Evolutionary conservation across 2,329 filamentous ascomycete species (phyloP), one percentile per base, ranked within the genome.

Genomic region (Dendrostoma leiphaemia): DNA sequence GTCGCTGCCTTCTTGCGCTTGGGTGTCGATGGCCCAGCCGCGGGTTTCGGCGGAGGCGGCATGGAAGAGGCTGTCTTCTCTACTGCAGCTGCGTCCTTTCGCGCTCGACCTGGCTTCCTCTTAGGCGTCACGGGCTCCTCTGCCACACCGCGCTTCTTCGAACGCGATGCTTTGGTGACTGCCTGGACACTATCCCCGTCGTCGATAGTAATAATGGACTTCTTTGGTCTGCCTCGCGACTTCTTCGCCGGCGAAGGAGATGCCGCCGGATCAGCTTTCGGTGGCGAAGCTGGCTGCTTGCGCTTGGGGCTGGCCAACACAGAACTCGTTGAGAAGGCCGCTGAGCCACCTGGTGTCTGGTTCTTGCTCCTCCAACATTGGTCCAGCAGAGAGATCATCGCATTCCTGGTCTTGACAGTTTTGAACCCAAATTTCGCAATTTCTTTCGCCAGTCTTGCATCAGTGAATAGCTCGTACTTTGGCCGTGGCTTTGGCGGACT

Each of bases 351-450:
- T 23, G 41, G 56, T 44, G 50, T 45, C 12, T 64, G 62, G 19
- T 77, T 70, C 64, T 83, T 83, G 54, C 82, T 84, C 60, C 80
- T 71, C 87, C 88, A 91, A 66, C 89, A 91, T 63, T 84, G 81
- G 48, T 88, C 74, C 12, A 92, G 72, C 10, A 91, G 69, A 1
- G 82, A 74, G 57, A 92, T 84, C 85, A 90, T 90, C 8, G 83
- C 82, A 46, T 79, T 76, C 17, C 89, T 79, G 52, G 75, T 82
- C 65, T 85, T 89, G 28, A 91, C 73, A 1, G 85, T 74, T 64
- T 91, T 92, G 69, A 92, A 91, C 0, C 86, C 87, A 63, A 84
- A 91, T 0, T 76, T 74, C 5, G 78, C 72, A 41, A 92, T 72
- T 62, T 87, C 79, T 53, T 77, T 81, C 3, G 82, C 73, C 15